Evolutionary conservation across 2,329 filamentous ascomycete genomes (phyloP).

Genomic region (Colletotrichum gigasporum): DNA sequence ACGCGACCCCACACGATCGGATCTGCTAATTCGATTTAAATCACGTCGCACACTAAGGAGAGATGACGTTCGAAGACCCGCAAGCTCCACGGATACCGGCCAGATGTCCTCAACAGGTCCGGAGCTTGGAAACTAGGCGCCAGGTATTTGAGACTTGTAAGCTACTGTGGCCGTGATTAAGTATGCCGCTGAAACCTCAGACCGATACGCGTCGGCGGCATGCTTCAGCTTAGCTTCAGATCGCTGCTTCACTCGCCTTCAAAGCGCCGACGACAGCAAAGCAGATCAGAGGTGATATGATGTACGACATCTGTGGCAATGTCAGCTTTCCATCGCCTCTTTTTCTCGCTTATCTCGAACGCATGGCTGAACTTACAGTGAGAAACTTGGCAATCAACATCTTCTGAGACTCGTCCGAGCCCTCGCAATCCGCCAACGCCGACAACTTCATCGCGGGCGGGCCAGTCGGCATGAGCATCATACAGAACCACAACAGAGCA

Average conservation of each 20-base stretch:
- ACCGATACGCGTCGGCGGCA: neutral
- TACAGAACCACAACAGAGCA: constrained; percentile 71
- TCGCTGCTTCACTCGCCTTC: constrained; percentile 12
- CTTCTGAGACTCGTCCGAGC: constrained; percentile 49
- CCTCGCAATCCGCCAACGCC: constrained; percentile 54
- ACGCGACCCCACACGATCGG: too few relatives aligned
- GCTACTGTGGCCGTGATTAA: too few relatives aligned
- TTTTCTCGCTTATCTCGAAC: fast-evolving
- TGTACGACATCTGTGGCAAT: constrained; percentile 15
- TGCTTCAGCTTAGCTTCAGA: neutral
- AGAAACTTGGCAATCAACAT: constrained; percentile 54
- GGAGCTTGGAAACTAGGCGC: too few relatives aligned
- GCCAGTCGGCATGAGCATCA: constrained; percentile 58
- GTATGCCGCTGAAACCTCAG: fast-evolving
- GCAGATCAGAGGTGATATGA: constrained; percentile 24
- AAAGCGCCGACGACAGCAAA: constrained; percentile 25
- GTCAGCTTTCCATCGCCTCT: neutral
- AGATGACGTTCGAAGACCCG: too few relatives aligned
- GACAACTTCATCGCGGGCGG: constrained; percentile 59
- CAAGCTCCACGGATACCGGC: too few relatives aligned
- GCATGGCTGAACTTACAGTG: constrained; percentile 41
- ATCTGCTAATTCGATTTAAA: too few relatives aligned
- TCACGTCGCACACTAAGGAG: too few relatives aligned
- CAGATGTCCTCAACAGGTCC: too few relatives aligned
- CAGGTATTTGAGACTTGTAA: too few relatives aligned